A percentile compares a stretch with the other conserved stretches of the same genome.
phyloP scores from a whole-genome alignment of 164 flowering plant species.

The Kingdonia uniflora region DNA sequence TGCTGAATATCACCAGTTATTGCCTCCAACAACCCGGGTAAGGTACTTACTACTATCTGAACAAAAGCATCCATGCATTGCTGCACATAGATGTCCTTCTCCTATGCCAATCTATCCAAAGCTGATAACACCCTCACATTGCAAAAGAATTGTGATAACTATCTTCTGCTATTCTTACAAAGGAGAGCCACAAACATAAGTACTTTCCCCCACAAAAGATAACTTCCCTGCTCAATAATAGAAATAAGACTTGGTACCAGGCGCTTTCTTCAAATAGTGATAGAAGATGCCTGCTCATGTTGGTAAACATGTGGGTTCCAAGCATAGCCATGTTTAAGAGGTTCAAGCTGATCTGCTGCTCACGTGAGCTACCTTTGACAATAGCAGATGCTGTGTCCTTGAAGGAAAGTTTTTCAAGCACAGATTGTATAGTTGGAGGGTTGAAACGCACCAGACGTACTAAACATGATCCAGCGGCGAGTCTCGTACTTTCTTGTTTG shows the following conservation, averaged over 20 bases:
- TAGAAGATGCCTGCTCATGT: constrained; percentile 51
- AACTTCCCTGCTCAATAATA: constrained; percentile 82
- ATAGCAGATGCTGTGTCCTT: constrained; percentile 60
- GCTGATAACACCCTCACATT: constrained; percentile 62
- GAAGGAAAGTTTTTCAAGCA: constrained; percentile 64
- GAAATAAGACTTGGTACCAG: constrained; percentile 61
- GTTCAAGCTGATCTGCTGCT: constrained; percentile 89
- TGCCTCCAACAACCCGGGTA: constrained; percentile 67
- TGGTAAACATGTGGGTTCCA: constrained; percentile 61
- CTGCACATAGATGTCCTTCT: constrained; percentile 58
- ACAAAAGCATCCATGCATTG: constrained; percentile 64
- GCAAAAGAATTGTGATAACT: constrained; percentile 78
- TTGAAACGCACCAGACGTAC: constrained; percentile 76
- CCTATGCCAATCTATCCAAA: constrained; percentile 70
- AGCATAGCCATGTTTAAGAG: constrained; percentile 76
- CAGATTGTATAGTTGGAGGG: constrained; percentile 58
- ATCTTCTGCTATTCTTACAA: constrained; percentile 58
- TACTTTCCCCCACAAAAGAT: constrained; percentile 69
- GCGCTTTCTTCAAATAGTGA: constrained; percentile 70
- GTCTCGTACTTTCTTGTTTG: constrained; percentile 80
- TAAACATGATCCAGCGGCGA: constrained; percentile 93
- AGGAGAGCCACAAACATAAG: constrained; percentile 73
- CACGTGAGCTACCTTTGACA: constrained; percentile 69
- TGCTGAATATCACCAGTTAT: constrained; percentile 75
- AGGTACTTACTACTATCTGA: constrained; percentile 45